A percentile compares a stretch with the other conserved stretches of the same genome.
These are phyloP conservation scores for Chlorokybus atmophyticus DNA, from an alignment of 139 green algal genomes.

Conservation along the genomic window DNA sequence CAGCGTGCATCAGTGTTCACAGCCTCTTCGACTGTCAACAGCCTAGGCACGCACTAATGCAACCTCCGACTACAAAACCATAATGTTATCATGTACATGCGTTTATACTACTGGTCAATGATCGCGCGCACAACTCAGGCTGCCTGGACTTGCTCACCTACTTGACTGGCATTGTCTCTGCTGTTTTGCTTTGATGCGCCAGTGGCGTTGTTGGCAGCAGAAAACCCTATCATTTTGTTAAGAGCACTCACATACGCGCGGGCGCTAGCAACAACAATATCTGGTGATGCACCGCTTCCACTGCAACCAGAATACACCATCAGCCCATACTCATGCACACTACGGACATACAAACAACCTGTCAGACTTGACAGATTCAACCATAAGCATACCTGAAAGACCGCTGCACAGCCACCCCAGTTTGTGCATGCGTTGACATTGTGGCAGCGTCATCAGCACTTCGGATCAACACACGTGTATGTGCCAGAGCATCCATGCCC, in stretches of 20 bases:
- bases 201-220: background rate
- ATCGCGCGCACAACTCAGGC: no score
- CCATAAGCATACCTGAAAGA: slow-evolving; percentile 8
- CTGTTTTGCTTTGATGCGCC: no score
- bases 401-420: slow-evolving; percentile 1
- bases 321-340: no score
- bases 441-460: slow-evolving; percentile 40
- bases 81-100: no score
- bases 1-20: no score
- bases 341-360: background rate
- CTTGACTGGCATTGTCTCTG: no score
- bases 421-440: slow-evolving; percentile 8
- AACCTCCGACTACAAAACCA: no score
- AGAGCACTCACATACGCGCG: slow-evolving; percentile 83
- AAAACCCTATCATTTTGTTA: slow-evolving; percentile 83
- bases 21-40: no score
- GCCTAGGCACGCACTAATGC: no score
- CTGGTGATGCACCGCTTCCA: slow-evolving; percentile 69
- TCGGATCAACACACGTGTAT: slow-evolving; percentile 64
- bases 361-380: background rate
- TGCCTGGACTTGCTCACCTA: no score
- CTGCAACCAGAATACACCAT: slow-evolving; percentile 6
- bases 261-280: slow-evolving; percentile 83
- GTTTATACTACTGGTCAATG: no score
- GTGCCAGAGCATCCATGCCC: slow-evolving; percentile 85